Evolutionary conservation across 2,329 filamentous ascomycete species (phyloP), one percentile per base, ranked within the genome.

Genomic region (Epicoccum sorghinum): DNA sequence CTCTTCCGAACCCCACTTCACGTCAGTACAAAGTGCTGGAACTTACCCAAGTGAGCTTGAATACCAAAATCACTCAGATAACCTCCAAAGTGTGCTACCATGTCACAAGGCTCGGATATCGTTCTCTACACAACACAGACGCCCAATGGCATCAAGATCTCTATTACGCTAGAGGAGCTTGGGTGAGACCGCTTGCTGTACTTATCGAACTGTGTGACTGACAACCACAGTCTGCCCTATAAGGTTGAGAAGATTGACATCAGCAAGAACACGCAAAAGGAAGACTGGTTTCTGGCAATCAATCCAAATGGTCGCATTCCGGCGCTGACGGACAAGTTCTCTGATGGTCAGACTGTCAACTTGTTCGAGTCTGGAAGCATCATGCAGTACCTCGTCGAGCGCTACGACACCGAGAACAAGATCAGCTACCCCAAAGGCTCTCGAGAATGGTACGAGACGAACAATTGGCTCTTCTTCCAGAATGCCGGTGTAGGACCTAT

Each of bases 261-360:
- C 55, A 78, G 74, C 59, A 89, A 89, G 59, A 89, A 91, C 72
- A 83, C 79, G n/a, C 91, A 96, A 67, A 96, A 95, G 66, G 84
- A 93, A 74, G 85, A 85, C 13, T 96, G 90, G 91, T 97, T 93
- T 77, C 83, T 96, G 25, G 86, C 87, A 47, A 96, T 96, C 78
- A 96, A 96, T 77, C 92, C 92, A 60, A 96, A 96, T 73, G 92
- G 92, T 60, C 89, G 92, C 62, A 96, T 96, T 66, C 93, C 92
- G 4, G 92, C 92, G 52, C 68, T 96, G 45, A 95, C 90, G 7
- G 92, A 96, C 76, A 67, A 82, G 6, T 88, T 90, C 72, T 80
- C 80, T 4, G 87, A 95, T 72, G 90, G 90, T 63, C 79, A 89
- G 72, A 79, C 80, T 30, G 91, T 96, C 70, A 82, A 83, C 52